Conservation (phyloP, 495 filamentous ascomycete genomes). For the Rostrohypoxylon terebratum region DNA sequence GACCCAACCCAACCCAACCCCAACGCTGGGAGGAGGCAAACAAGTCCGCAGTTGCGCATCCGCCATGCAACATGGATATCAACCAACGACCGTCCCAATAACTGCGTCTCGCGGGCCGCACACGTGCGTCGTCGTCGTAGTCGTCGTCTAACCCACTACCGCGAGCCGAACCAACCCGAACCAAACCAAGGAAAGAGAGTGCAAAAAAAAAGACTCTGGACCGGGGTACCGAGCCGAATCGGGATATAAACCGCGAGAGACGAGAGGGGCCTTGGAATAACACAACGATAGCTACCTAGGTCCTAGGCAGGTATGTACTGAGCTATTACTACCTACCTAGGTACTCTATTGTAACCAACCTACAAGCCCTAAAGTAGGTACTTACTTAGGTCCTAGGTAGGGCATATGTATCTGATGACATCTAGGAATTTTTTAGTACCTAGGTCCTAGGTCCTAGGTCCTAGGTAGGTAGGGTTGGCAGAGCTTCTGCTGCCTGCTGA, state of each 20-base stretch:
- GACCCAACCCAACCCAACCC: too few species aligned
- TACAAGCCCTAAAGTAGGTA: background rate
- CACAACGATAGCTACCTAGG: background rate
- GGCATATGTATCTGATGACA: background rate
- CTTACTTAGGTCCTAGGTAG: background rate
- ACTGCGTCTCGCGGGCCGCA: background rate
- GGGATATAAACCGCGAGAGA: conserved; percentile 34
- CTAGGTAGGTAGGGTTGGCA: background rate
- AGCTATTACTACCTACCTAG: background rate
- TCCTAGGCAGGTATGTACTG: too few species aligned
- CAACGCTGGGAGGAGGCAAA: background rate
- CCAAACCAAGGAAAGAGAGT: background rate
- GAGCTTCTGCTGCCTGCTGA: conserved; percentile 1
- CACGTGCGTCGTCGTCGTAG: background rate
- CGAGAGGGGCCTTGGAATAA: background rate
- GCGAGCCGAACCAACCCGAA: background rate
- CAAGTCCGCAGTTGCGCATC: background rate
- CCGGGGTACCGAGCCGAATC: conserved; percentile 22
- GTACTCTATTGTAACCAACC: background rate
- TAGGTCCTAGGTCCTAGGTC: too few species aligned
- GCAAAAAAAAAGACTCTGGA: background rate
- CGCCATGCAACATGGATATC: background rate
- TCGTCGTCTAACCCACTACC: background rate
- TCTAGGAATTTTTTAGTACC: background rate
- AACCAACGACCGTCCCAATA: background rate